phyloP scores from a whole-genome alignment of 2,329 filamentous ascomycete species.

The Pseudocercospora macadamiae region DNA sequence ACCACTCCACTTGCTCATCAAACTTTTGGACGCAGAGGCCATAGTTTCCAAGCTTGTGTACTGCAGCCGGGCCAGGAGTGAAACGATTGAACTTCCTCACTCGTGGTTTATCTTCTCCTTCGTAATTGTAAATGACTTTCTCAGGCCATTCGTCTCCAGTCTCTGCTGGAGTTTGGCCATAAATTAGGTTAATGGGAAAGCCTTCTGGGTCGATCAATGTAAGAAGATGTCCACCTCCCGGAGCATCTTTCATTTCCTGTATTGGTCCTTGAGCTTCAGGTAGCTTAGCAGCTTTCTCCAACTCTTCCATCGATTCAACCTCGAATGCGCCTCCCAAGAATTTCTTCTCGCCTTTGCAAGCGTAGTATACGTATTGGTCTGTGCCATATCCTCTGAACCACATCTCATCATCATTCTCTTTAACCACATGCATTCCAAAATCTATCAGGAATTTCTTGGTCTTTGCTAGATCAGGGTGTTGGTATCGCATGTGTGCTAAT shows the following conservation, averaged over 20 bases:
- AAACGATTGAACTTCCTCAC: constrained; percentile 46
- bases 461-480: constrained; percentile 53
- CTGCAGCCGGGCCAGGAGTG: constrained; percentile 52
- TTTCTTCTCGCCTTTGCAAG: constrained; percentile 43
- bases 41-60: constrained; percentile 47
- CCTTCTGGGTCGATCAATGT: constrained; percentile 46
- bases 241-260: constrained; percentile 38
- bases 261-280: constrained; percentile 33
- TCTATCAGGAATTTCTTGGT: constrained; percentile 53
- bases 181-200: constrained; percentile 46
- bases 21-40: constrained; percentile 18
- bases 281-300: constrained; percentile 43
- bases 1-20: constrained; percentile 40
- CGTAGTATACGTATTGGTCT: constrained; percentile 51
- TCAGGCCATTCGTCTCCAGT: constrained; percentile 29
- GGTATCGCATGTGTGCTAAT: constrained; percentile 58
- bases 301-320: constrained; percentile 47
- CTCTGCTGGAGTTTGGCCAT: constrained; percentile 39
- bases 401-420: constrained; percentile 41
- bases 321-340: constrained; percentile 49
- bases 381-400: constrained; percentile 50
- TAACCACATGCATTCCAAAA: constrained; percentile 48
- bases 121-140: constrained; percentile 43
- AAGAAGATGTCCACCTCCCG: constrained; percentile 45
- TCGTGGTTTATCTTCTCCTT: constrained; percentile 41